These are phyloP conservation scores for Penicillium sp. DNA, from an alignment of 2,329 filamentous ascomycete genomes.

Conservation along the genomic window DNA sequence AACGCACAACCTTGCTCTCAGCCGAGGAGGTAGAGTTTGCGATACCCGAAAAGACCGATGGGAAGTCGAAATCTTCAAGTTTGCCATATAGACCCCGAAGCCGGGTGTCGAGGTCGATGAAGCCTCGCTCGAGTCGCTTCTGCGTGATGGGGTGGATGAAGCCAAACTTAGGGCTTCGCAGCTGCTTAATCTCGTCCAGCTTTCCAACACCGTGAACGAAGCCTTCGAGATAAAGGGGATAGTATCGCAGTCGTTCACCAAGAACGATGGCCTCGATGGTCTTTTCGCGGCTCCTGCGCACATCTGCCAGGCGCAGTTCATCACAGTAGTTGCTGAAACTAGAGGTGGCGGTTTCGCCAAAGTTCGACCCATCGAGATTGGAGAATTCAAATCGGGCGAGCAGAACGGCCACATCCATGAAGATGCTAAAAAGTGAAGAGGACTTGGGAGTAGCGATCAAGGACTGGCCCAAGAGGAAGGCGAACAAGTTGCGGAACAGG, in stretches of 20 bases:
- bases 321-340: slow-evolving; percentile 61
- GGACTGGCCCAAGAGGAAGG: slow-evolving; percentile 58
- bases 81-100: slow-evolving; percentile 65
- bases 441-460: slow-evolving; percentile 55
- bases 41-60: slow-evolving; percentile 79
- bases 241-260: slow-evolving; percentile 77
- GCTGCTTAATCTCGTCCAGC: slow-evolving; percentile 64
- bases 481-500: slow-evolving; percentile 59
- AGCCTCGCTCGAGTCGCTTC: slow-evolving; percentile 74
- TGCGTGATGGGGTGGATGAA: slow-evolving; percentile 66
- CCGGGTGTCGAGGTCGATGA: slow-evolving; percentile 70
- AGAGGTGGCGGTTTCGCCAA: slow-evolving; percentile 54
- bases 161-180: slow-evolving; percentile 64
- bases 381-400: slow-evolving; percentile 56
- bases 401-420: slow-evolving; percentile 56
- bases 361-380: slow-evolving; percentile 60
- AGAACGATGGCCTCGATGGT: slow-evolving; percentile 85
- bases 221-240: slow-evolving; percentile 79
- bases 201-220: slow-evolving; percentile 90
- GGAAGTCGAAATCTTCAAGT: slow-evolving; percentile 86
- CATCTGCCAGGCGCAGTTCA: slow-evolving; percentile 70
- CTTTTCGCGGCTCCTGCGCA: slow-evolving; percentile 76
- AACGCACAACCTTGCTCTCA: slow-evolving; percentile 73
- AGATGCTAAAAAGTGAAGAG: slow-evolving; percentile 54
- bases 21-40: slow-evolving; percentile 74